Evolutionary conservation across 805 yeast species (phyloP), one percentile per base, ranked within the genome.

Genomic region (Suhomyces pyralidae): DNA sequence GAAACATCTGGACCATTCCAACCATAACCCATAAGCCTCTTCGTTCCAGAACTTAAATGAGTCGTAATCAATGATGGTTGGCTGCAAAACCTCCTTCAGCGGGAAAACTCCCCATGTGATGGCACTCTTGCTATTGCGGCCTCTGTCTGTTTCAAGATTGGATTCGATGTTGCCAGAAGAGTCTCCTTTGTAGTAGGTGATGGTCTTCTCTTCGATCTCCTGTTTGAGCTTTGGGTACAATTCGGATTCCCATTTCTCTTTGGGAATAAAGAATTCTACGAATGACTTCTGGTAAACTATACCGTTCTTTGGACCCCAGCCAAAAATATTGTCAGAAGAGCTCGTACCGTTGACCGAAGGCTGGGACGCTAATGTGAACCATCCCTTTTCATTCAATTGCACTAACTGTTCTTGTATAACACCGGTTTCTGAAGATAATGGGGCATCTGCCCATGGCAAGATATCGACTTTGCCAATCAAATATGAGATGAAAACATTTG

Each of bases 31-130:
- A 69, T 90, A 94, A 0, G 97, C 96, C 68, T 94, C 99, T 62
- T 92, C 97, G 60, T 86, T 82, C 99, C 99, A 94, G 0, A 97
- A 97, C 59, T 82, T 81, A 74, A 94, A 93, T 1, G 97, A 90
- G 61, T 91, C 97, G 60, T 84, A 88, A 64, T 92, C 97, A 52
- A 94, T 85, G 55, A 92, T 86, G 0, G 99, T 94, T 0, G 97
- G 88, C 68, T 92, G 97, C 36, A 90, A 81, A 36, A 91, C 85
- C 64, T 90, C 97, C 57, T 91, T 82, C 68, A 86, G 86, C 7
- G 96, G 96, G 78, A 94, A 93, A 2, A 88, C 96, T 56, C 98
- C 99, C 99, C 99, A 94, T 1, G 99, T 94, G 7, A 94, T 96
- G 25, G 94, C 96, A 57, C 85, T 86, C 44, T 90, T 84, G 32